Conservation (phyloP, 495 filamentous ascomycete species). For the Corynascus novoguineensis region DNA sequence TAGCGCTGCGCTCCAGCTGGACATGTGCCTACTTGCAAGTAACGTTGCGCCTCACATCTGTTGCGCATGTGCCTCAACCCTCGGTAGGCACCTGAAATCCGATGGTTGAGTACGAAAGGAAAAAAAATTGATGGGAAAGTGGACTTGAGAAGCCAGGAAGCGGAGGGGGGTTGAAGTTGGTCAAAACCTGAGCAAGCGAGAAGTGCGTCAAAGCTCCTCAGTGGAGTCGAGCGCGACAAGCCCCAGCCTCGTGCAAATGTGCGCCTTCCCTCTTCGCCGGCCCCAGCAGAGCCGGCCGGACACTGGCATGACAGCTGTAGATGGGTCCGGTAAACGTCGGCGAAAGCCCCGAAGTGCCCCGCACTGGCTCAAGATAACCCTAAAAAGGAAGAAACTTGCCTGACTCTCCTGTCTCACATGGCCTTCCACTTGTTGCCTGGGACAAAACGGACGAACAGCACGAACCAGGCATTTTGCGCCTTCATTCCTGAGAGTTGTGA, state of each 20-base stretch:
- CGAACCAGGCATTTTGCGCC: not conserved
- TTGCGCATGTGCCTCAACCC: constrained; percentile 10
- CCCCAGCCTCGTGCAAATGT: not conserved
- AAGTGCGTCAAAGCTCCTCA: constrained; percentile 16
- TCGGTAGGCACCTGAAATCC: not conserved
- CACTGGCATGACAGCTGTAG: not conserved
- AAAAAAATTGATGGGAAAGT: constrained; percentile 11
- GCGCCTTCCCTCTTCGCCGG: not conserved
- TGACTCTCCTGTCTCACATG: not conserved
- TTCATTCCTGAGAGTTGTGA: too few species aligned
- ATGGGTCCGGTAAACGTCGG: not conserved
- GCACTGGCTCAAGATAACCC: not conserved
- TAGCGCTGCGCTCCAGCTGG: constrained; percentile 17
- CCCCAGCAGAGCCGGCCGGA: not conserved
- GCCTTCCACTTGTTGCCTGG: too few species aligned
- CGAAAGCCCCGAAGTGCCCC: not conserved
- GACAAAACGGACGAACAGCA: not conserved
- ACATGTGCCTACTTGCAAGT: constrained; percentile 25
- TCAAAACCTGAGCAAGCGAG: constrained; percentile 7
- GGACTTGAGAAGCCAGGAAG: constrained; percentile 10
- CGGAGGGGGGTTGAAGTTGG: constrained; percentile 11
- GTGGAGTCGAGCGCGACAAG: not conserved
- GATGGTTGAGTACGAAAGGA: not conserved
- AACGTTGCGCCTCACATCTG: constrained; percentile 24
- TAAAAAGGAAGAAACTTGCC: not conserved